A percentile compares a stretch with the other conserved stretches of the same genome.
phyloP scores from a whole-genome alignment of 2,329 filamentous ascomycete species.

The Dendryphion nanum region DNA sequence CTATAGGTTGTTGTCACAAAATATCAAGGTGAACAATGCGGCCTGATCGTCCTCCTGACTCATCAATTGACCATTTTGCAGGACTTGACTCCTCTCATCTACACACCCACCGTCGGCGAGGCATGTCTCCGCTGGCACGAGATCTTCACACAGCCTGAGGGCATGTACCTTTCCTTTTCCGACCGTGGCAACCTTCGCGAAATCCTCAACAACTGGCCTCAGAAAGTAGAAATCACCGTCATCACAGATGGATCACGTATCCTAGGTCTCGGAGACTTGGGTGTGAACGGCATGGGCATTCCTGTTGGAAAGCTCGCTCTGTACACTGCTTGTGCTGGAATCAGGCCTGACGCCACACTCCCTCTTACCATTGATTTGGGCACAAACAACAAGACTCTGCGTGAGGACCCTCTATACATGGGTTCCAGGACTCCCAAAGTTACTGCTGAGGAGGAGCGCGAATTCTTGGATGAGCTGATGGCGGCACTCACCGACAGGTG shows the following conservation, averaged over 20 bases:
- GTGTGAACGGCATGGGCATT: conserved; percentile 97
- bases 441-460: conserved; percentile 72
- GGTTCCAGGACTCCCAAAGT: conserved; percentile 84
- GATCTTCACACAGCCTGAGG: conserved; percentile 92
- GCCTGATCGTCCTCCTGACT: neutral
- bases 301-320: conserved; percentile 94
- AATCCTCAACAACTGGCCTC: conserved; percentile 91
- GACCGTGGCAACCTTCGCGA: conserved; percentile 87
- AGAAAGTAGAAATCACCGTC: conserved; percentile 92
- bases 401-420: conserved; percentile 86
- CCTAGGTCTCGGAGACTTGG: conserved; percentile 88
- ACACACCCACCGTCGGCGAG: conserved; percentile 89
- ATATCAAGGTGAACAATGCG: conserved; percentile 52
- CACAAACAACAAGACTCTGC: conserved; percentile 60
- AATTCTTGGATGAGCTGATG: conserved; percentile 98
- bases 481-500: conserved; percentile 75
- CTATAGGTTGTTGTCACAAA: conserved; percentile 75
- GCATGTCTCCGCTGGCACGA: conserved; percentile 96
- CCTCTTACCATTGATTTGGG: conserved; percentile 64
- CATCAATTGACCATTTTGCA: conserved; percentile 42
- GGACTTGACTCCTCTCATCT: conserved; percentile 80
- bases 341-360: conserved; percentile 71
- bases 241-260: conserved; percentile 94
- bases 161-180: conserved; percentile 91
- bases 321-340: conserved; percentile 93